Evolutionary conservation across 2,329 filamentous ascomycete genomes (phyloP).

Genomic region (Bertia moriformis): DNA sequence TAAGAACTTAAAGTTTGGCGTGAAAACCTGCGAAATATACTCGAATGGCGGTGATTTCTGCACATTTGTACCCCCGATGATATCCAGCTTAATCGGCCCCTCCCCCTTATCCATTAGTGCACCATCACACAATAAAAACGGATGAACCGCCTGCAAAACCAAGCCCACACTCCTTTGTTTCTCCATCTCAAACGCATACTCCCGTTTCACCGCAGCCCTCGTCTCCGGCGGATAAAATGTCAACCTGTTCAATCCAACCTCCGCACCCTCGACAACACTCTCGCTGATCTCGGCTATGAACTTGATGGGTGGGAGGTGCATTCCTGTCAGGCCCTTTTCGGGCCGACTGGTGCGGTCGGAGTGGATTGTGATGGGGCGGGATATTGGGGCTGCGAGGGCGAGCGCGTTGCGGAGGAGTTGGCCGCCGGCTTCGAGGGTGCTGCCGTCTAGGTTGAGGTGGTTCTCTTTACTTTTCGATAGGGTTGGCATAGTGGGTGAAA

Average conservation of each 20-base stretch:
- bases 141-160: too few relatives aligned
- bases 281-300: slow-evolving; percentile 27
- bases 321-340: slow-evolving; percentile 37
- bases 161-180: too few relatives aligned
- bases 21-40: not conserved
- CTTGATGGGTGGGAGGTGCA: slow-evolving; percentile 37
- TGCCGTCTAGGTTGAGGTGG: slow-evolving; percentile 37
- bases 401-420: slow-evolving; percentile 37
- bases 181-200: too few relatives aligned
- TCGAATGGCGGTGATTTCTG: not conserved
- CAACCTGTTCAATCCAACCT: not conserved
- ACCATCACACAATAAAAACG: too few relatives aligned
- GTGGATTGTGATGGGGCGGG: slow-evolving; percentile 25
- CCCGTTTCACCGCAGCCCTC: too few relatives aligned
- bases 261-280: slow-evolving; percentile 4
- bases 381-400: not conserved
- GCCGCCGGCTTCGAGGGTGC: slow-evolving; percentile 45
- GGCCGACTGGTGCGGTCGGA: slow-evolving; percentile 35
- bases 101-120: too few relatives aligned
- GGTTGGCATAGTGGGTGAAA: too few relatives aligned
- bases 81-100: too few relatives aligned
- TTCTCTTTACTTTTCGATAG: too few relatives aligned
- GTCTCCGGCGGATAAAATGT: not conserved
- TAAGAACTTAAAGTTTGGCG: not conserved
- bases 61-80: not conserved